Conservation (phyloP, 768 basidiomycete genomes). For the Suillus tomentosus region DNA sequence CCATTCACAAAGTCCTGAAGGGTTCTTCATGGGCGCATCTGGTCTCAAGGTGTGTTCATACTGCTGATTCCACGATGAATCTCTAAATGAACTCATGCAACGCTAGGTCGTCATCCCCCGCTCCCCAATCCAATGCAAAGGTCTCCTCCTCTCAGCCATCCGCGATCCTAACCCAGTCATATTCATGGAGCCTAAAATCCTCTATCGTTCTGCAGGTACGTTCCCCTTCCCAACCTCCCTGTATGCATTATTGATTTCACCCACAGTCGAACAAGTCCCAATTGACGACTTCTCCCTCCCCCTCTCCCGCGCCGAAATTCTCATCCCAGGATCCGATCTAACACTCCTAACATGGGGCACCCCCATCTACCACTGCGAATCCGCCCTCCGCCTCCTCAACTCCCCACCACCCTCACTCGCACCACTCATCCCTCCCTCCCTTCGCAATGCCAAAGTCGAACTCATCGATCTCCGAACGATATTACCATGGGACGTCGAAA, state of each 20-base stretch:
- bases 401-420: slow-evolving; percentile 67
- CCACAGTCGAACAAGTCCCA: slow-evolving; percentile 86
- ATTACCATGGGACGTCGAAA: slow-evolving; percentile 85
- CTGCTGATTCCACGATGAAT: background rate
- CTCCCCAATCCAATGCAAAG: slow-evolving; percentile 95
- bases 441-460: slow-evolving; percentile 76
- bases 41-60: slow-evolving; percentile 70
- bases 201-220: slow-evolving; percentile 85
- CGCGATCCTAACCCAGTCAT: slow-evolving; percentile 93
- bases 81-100: background rate
- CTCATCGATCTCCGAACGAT: slow-evolving; percentile 90
- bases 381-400: slow-evolving; percentile 72
- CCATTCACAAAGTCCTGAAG: slow-evolving; percentile 95
- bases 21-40: slow-evolving; percentile 88
- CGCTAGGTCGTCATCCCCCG: slow-evolving; percentile 82
- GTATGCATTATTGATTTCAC: slow-evolving; percentile 1
- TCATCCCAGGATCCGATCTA: slow-evolving; percentile 77
- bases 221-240: background rate
- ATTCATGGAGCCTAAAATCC: slow-evolving; percentile 93
- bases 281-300: slow-evolving; percentile 86
- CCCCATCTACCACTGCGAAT: slow-evolving; percentile 87
- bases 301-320: slow-evolving; percentile 76
- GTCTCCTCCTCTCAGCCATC: slow-evolving; percentile 80
- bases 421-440: slow-evolving; percentile 59
- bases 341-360: slow-evolving; percentile 94